Evolutionary conservation across 345 rosid species (phyloP).

Genomic region (Microcos paniculata): DNA sequence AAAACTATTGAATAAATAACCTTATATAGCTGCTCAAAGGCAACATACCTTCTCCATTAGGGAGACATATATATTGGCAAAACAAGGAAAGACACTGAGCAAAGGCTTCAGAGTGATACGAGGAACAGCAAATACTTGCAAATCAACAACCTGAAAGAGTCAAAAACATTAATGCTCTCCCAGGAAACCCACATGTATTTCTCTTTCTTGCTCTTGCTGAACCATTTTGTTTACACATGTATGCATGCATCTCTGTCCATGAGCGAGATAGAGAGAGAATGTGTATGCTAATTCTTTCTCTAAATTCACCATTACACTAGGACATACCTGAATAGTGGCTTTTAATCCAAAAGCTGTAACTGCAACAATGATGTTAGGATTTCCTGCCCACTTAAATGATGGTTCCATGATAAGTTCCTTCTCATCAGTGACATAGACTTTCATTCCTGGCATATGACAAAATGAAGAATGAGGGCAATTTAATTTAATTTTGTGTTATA

Average conservation of each 20-base stretch:
- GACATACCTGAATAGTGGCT: slow-evolving; percentile 77
- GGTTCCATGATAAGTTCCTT: slow-evolving; percentile 95
- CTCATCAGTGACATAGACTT: slow-evolving; percentile 86
- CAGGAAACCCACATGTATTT: background rate
- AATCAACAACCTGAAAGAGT: slow-evolving; percentile 73
- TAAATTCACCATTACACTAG: slow-evolving; percentile 7
- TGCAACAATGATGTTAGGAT: slow-evolving; percentile 72
- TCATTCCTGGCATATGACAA: slow-evolving; percentile 60
- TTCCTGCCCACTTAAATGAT: slow-evolving; percentile 88
- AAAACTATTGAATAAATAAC: background rate
- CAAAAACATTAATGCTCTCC: slow-evolving; percentile 8
- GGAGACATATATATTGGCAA: slow-evolving; percentile 84
- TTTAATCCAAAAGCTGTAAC: slow-evolving; percentile 86
- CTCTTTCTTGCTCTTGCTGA: background rate
- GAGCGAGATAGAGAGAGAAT: background rate
- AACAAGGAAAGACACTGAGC: slow-evolving; percentile 89
- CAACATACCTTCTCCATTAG: slow-evolving; percentile 86
- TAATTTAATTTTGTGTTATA: background rate
- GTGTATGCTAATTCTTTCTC: background rate
- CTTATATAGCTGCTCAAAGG: background rate
- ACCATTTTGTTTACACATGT: background rate
- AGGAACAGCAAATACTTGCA: slow-evolving; percentile 88
- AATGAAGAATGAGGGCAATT: background rate
- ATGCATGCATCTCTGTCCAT: background rate
- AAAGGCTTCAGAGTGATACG: slow-evolving; percentile 93